Evolutionary conservation across 2,329 filamentous ascomycete genomes (phyloP).

Genomic region (Lachnellula arida): DNA sequence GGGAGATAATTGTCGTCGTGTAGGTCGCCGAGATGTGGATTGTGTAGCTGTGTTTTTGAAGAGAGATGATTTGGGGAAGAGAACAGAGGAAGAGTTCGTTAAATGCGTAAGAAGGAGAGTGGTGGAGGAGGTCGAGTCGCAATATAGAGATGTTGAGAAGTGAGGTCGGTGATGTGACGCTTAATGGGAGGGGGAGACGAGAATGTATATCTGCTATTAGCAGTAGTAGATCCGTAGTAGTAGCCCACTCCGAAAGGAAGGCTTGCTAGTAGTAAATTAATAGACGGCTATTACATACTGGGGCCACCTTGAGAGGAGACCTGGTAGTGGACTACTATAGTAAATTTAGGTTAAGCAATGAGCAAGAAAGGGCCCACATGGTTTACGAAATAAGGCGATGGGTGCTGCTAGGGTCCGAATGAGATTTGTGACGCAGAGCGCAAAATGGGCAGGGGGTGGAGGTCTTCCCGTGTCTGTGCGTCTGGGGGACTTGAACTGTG

Average conservation of each 20-base stretch:
- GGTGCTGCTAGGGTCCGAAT: too few species aligned
- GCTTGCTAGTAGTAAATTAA: not conserved
- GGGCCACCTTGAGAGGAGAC: too few species aligned
- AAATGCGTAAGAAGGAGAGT: slow-evolving; percentile 17
- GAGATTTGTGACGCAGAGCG: too few species aligned
- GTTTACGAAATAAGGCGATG: too few species aligned
- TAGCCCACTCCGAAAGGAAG: not conserved
- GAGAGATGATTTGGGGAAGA: slow-evolving; percentile 10
- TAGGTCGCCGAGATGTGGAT: not conserved
- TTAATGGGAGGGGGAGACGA: slow-evolving; percentile 3
- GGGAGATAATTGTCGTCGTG: slow-evolving; percentile 1
- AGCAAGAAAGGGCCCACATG: too few species aligned
- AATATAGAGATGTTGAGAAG: slow-evolving; percentile 2
- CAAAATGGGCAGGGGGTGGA: not conserved
- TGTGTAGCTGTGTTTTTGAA: slow-evolving; percentile 7
- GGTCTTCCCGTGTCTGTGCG: slow-evolving; percentile 7
- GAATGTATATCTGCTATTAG: not conserved
- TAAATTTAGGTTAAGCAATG: too few species aligned
- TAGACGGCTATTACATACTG: too few species aligned
- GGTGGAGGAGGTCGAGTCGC: slow-evolving; percentile 9
- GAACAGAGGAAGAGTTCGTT: slow-evolving; percentile 6
- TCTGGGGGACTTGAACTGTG: not conserved
- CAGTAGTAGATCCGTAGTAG: not conserved
- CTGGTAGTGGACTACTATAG: too few species aligned
- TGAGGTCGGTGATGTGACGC: slow-evolving; percentile 12